Conservation (phyloP, 2,329 filamentous ascomycete genomes). For the Claviceps sp. region DNA sequence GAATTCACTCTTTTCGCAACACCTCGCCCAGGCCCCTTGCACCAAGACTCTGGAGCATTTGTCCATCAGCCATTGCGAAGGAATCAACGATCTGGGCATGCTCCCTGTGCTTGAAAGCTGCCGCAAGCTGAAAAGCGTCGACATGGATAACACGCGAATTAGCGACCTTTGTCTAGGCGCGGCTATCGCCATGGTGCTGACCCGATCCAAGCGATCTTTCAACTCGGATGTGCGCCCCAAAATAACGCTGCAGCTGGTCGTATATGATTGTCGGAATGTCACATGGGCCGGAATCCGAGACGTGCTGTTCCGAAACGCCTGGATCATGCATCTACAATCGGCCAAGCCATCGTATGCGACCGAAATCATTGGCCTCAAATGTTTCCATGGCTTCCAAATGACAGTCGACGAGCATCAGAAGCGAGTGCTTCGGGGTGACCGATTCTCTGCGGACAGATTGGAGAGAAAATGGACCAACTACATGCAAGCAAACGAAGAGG, state of each 20-base stretch:
- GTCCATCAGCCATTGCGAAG: conserved; percentile 82
- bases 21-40: conserved; percentile 65
- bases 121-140: conserved; percentile 52
- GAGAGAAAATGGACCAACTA: conserved; percentile 89
- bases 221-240: conserved; percentile 29
- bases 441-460: conserved; percentile 59
- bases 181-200: conserved; percentile 65
- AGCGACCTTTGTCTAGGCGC: conserved; percentile 78
- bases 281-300: conserved; percentile 88
- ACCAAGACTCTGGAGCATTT: conserved; percentile 61
- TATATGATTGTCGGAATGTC: conserved; percentile 85
- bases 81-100: conserved; percentile 70
- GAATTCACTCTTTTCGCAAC: conserved; percentile 57
- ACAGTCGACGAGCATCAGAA: conserved; percentile 90
- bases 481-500: conserved; percentile 86
- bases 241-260: conserved; percentile 60
- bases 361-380: conserved; percentile 77
- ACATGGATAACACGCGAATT: conserved; percentile 88
- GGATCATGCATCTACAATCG: conserved; percentile 40
- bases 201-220: conserved; percentile 38
- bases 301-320: conserved; percentile 72
- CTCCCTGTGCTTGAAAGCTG: conserved; percentile 70
- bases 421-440: conserved; percentile 65
- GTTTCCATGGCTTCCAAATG: conserved; percentile 90
- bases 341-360: conserved; percentile 46